Evolutionary conservation across 257 asterid genomes (phyloP), one percentile per base, ranked within the genome.

Genomic region (Gentiana macrophylla): DNA sequence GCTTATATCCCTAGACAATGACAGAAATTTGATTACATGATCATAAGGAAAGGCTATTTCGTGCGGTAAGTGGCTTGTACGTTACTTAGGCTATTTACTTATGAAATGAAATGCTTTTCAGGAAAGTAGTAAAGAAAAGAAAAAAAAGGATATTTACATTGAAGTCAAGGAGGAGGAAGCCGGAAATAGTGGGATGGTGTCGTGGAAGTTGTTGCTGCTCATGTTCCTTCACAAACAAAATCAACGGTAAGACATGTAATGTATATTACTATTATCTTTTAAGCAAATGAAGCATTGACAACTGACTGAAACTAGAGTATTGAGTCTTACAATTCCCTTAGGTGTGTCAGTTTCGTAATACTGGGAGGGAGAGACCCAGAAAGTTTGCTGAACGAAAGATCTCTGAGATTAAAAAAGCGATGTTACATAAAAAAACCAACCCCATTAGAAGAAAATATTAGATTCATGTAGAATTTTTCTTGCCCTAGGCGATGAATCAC

Each of bases 1-100:
- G 68, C 94, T 74, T 62, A 80, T 65, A 73, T 84, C 94, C 75
- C 94, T 84, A 46, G 56, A 70, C 63, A 62, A 41, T 52, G 35
- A 56, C 46, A 24, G 45, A 58, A 49, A 51, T 44, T 53, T 44
- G 52, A 35, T 59, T 10, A 52, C 45, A 59, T 45, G 33, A 50
- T 37, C 51, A 61, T 24, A 51, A 61, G 37, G 37, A 32, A 32
- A 3, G 13, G 48, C 53, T 46, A 37, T 34, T 2, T 15, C 12
- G 24, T 32, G 11, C 3, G 2, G n/a, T 13, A 8, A 34, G 45
- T 35, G 11, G 15, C 35, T 51, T 50, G 46, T 44, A 43, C 6
- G 5, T 41, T 10, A 41, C 46, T 10, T 41, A 2, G 46, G 46
- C 46, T 41, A 24, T 24, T 24, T 24, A 24, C 24, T 24, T 24